Evolutionary conservation across 306 rosid species (phyloP), one percentile per base, ranked within the genome.

Genomic region (Pyrus betulifolia): DNA sequence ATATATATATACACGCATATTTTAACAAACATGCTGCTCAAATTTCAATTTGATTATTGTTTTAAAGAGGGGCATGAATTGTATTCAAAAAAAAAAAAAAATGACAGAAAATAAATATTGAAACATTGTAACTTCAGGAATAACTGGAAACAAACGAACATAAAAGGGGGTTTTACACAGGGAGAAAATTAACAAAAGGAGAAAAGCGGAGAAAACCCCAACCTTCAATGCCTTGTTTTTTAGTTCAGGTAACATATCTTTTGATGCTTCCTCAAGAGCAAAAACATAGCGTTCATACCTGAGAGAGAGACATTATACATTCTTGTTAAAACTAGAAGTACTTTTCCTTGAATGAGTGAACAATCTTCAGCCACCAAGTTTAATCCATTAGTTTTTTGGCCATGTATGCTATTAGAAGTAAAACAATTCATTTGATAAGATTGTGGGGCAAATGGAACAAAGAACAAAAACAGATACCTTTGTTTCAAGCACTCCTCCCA

Each of bases 401-500:
- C 64, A 23, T 14, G 30, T 23, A 22, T 11, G 31, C 31, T 27
- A 10, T 18, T 72, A 11, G 19, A 76, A 55, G n/a, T 19, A 13
- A 19, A 57, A 42, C 33, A 77, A 18, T 44, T 25, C 6, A 19
- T 12, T 4, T 9, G 4, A 44, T 23, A 30, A 25, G 17, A 27
- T n/a, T 14, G n/a, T 12, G 55, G 61, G 9, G 11, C 42, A 81
- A 72, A 73, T 22, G 74, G 72, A 62, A 78, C 30, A 40, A 76
- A 59, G 70, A 69, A 63, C 51, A 33, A 35, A 52, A 10, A 17
- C 27, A 57, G 62, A 31, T 89, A 91, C 99, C 99, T 92, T 82
- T 88, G 92, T 89, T 95, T 95, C 91, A 95, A 82, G 83, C 96
- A 92, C 67, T 95, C 99, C 80, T 95, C 99, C 96, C 96, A 95